Evolutionary conservation across 441 rosid genomes (phyloP).

Genomic region (Theobroma grandiflorum): DNA sequence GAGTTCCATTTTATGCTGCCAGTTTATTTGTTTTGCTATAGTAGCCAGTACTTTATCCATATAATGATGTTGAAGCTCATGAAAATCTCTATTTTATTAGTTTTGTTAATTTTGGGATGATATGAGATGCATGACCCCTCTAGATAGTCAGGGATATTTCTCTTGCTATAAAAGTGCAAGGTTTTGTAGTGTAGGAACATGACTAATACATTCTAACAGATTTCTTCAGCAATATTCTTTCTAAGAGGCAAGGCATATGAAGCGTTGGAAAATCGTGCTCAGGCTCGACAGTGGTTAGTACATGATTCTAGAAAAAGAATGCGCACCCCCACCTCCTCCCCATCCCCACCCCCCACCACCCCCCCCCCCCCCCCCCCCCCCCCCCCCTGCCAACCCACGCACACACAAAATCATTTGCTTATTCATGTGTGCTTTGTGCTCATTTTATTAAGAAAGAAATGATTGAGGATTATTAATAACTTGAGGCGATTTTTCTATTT

Average conservation of each 20-base stretch:
- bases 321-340: too few species aligned
- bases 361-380: too few species aligned
- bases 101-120: not conserved
- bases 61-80: not conserved
- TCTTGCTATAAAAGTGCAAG: not conserved
- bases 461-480: not conserved
- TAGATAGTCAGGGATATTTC: not conserved
- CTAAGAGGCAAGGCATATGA: constrained; percentile 90
- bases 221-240: constrained; percentile 90
- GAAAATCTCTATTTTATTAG: not conserved
- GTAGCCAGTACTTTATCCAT: not conserved
- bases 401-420: not conserved
- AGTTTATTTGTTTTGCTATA: not conserved
- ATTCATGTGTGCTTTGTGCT: not conserved
- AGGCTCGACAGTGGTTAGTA: constrained; percentile 85
- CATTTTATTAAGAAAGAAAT: not conserved
- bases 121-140: not conserved
- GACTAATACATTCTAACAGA: constrained; percentile 45
- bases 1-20: not conserved
- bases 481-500: not conserved
- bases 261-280: constrained; percentile 90
- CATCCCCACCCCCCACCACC: too few species aligned
- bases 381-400: too few species aligned
- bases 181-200: not conserved
- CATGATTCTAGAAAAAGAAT: not conserved